phyloP scores from a whole-genome alignment of 2,329 filamentous ascomycete species.

The Fusarium sp. region DNA sequence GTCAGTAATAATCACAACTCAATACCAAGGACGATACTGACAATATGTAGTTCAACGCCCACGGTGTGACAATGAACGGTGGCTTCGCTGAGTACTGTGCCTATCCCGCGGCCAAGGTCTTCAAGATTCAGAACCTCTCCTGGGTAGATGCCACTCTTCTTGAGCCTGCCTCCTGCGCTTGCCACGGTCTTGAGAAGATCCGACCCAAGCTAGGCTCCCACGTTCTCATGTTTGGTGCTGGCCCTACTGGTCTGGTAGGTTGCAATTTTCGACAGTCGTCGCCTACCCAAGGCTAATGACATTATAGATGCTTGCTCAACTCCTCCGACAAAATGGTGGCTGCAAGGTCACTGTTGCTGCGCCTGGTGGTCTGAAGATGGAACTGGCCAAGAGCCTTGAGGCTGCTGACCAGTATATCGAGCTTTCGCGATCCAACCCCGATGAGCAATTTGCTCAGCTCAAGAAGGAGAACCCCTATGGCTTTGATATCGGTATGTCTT shows the following conservation, averaged over 20 bases:
- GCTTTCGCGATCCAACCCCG: slow-evolving; percentile 62
- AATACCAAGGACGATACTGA: slow-evolving; percentile 7
- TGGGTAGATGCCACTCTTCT: slow-evolving; percentile 74
- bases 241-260: slow-evolving; percentile 68
- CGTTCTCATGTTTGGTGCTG: slow-evolving; percentile 71
- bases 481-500: slow-evolving; percentile 67
- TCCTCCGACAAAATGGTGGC: slow-evolving; percentile 70
- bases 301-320: slow-evolving; percentile 62
- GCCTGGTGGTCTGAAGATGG: slow-evolving; percentile 73
- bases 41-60: slow-evolving; percentile 62
- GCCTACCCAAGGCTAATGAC: neutral
- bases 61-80: slow-evolving; percentile 72
- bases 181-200: slow-evolving; percentile 74
- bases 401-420: slow-evolving; percentile 63
- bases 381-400: slow-evolving; percentile 66
- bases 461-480: slow-evolving; percentile 72
- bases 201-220: slow-evolving; percentile 69
- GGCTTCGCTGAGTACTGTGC: slow-evolving; percentile 75
- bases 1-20: slow-evolving; percentile 33
- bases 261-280: neutral
- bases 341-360: slow-evolving; percentile 75
- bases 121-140: slow-evolving; percentile 70
- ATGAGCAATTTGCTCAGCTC: slow-evolving; percentile 67
- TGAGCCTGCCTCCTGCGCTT: slow-evolving; percentile 75
- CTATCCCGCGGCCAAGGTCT: slow-evolving; percentile 63